These are phyloP conservation scores for Moesziomyces globuligerus DNA, from an alignment of 1,284 basidiomycete species.

Conservation along the genomic window DNA sequence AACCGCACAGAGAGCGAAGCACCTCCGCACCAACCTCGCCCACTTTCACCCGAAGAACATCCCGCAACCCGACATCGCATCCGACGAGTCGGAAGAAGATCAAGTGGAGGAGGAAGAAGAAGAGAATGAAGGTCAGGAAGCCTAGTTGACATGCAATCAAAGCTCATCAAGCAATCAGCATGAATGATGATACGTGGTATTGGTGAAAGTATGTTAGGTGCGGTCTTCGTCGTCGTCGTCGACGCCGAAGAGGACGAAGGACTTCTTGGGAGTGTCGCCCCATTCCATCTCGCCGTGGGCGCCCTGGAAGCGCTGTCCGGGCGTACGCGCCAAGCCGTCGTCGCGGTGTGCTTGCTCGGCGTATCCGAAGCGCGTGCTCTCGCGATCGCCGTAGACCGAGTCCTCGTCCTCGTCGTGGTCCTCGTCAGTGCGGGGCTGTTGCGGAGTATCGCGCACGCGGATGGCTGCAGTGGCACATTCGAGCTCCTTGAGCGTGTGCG, in stretches of 20 bases:
- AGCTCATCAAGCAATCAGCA: not conserved
- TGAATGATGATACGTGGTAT: too few species aligned
- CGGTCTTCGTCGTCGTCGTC: conserved; percentile 41
- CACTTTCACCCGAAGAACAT: too few species aligned
- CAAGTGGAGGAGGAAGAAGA: not conserved
- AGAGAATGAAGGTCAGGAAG: not conserved
- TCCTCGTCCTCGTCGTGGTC: conserved; percentile 28
- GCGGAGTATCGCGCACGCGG: conserved; percentile 5
- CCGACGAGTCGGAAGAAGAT: too few species aligned
- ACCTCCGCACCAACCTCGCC: conserved; percentile 7
- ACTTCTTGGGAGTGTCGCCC: conserved; percentile 50
- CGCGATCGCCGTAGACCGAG: conserved; percentile 27
- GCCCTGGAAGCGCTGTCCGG: conserved; percentile 32
- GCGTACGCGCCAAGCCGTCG: conserved; percentile 15
- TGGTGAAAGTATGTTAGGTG: not conserved
- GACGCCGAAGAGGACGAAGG: conserved; percentile 45
- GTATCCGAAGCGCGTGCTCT: conserved; percentile 21
- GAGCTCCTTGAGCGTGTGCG: conserved; percentile 36
- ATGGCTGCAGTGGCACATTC: conserved; percentile 45
- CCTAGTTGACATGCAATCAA: not conserved
- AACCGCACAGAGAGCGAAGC: conserved; percentile 1
- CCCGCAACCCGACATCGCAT: too few species aligned
- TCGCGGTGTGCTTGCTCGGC: not conserved
- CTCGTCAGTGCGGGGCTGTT: not conserved
- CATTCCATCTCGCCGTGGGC: conserved; percentile 55